Percentiles rank a stretch among this genome's conserved stretches.
These are phyloP conservation scores for Yamadazyma membranifaciens DNA, from an alignment of 1,139 yeast genomes.

Conservation along the genomic window DNA sequence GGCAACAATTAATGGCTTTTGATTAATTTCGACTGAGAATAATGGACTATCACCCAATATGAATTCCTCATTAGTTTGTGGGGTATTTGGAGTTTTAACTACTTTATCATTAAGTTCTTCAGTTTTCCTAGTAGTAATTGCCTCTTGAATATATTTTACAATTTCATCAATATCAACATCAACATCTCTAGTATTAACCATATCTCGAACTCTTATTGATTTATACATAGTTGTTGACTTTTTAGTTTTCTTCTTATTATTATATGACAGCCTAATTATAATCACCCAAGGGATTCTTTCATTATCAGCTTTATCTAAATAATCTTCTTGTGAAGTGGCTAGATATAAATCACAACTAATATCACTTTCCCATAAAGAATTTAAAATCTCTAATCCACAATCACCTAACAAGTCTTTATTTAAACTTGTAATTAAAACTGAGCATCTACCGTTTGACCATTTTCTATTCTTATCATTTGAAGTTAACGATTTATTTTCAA, in stretches of 20 bases:
- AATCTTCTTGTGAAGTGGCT: conserved; percentile 61
- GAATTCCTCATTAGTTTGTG: conserved; percentile 11
- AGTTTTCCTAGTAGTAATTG: conserved; percentile 32
- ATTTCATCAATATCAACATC: conserved; percentile 75
- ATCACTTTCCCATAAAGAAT: conserved; percentile 64
- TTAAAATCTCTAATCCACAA: conserved; percentile 61
- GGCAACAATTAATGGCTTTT: conserved; percentile 59
- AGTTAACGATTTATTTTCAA: conserved; percentile 19
- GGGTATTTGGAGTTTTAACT: conserved; percentile 3
- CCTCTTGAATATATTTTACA: conserved; percentile 44
- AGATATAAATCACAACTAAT: conserved; percentile 66
- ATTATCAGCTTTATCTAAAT: conserved; percentile 57
- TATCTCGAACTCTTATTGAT: conserved; percentile 69
- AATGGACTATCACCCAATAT: conserved; percentile 26
- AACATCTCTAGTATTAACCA: conserved; percentile 56
- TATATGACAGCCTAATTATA: conserved; percentile 58
- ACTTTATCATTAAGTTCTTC: conserved; percentile 5
- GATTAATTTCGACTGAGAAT: conserved; percentile 45
- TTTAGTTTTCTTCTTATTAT: conserved; percentile 38
- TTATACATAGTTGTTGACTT: conserved; percentile 44
- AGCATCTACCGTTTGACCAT: conserved; percentile 57
- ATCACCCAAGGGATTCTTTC: conserved; percentile 79
- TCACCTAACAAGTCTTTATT: conserved; percentile 51
- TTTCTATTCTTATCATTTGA: conserved; percentile 21
- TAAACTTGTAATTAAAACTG: conserved; percentile 73